phyloP scores from a whole-genome alignment of 441 rosid genomes.

The Arabidopsis lyrata region DNA sequence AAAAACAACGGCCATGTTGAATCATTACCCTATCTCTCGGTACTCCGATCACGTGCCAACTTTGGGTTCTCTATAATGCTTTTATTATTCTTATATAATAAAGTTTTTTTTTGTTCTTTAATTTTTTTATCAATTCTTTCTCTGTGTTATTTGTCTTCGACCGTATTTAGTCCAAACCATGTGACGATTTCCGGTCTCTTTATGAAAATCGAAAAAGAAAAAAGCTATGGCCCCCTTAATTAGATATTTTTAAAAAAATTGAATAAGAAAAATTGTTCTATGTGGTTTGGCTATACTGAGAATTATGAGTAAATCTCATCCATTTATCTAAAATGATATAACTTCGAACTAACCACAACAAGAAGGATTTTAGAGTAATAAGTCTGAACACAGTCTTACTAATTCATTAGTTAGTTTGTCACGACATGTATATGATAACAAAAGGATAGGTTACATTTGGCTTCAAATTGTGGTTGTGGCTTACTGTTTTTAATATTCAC shows the following conservation, averaged over 20 bases:
- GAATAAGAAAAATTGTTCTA: background rate
- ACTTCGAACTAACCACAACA: background rate
- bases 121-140: conserved; percentile 16
- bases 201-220: background rate
- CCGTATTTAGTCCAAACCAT: conserved; percentile 38
- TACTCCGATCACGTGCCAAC: conserved; percentile 44
- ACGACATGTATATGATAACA: background rate
- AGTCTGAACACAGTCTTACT: background rate
- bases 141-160: conserved; percentile 34
- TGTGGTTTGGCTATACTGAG: conserved; percentile 1
- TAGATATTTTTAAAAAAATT: too few relatives aligned
- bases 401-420: background rate
- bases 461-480: background rate
- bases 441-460: background rate
- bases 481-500: background rate
- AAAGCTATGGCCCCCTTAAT: conserved; percentile 16
- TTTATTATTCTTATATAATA: background rate
- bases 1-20: conserved; percentile 43
- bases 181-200: conserved; percentile 32
- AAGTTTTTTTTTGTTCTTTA: background rate
- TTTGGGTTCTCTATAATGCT: conserved; percentile 33
- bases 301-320: background rate
- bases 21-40: conserved; percentile 36
- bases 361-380: background rate
- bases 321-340: conserved; percentile 1